Base-by-base conservation (phyloP, 495 filamentous ascomycete genomes). In the Trichoderma orchidacearum region DNA sequence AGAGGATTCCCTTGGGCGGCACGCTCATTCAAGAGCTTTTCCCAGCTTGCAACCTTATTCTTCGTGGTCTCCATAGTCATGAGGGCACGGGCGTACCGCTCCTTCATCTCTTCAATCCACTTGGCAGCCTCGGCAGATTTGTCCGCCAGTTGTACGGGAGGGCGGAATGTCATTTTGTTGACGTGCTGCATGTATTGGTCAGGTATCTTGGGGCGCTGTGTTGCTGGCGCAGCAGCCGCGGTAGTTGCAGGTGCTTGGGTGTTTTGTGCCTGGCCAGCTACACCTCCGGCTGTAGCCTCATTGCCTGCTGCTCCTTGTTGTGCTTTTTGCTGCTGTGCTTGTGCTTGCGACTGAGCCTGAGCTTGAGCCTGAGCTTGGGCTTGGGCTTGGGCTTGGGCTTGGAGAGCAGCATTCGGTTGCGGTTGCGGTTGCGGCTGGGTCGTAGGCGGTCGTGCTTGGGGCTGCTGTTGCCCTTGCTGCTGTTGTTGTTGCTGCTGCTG, bases 21-120 rank as follows among this genome's bases (percentile, higher is more conserved):
- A 3, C 68, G 65, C 1, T 68, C 69, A 41, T 69, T 72, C 2
- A 74, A 6, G 1, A 62, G 34, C 3, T 61, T 58, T 4, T 73
- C 65, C 25, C 70, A 25, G 48, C 61, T 65, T 5, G 57, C 55
- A 3, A 59, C 31, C 18, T 56, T 58, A 6, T 21, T 48, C 28
- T 65, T 66, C 0, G 66, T 57, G 13, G 7, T 59, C 32, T 76
- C 74, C 67, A 74, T 72, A 28, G 56, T 55, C 17, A 65, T 50
- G 3, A 77, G 55, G 12, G 61, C 64, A 17, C 64, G 63, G 2
- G 56, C 54, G 45, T 74, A 75, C 13, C 64, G 63, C 1, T 36
- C n/a, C 55, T 64, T 69, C 30, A 63, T 58, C 0, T 71, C 66
- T 1, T 56, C 35, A 2, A 69, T 34, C 63, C 62, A 73, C 34